Evolutionary conservation across 1,139 yeast genomes (phyloP).

Genomic region (Debaryomyces subglobosus): DNA sequence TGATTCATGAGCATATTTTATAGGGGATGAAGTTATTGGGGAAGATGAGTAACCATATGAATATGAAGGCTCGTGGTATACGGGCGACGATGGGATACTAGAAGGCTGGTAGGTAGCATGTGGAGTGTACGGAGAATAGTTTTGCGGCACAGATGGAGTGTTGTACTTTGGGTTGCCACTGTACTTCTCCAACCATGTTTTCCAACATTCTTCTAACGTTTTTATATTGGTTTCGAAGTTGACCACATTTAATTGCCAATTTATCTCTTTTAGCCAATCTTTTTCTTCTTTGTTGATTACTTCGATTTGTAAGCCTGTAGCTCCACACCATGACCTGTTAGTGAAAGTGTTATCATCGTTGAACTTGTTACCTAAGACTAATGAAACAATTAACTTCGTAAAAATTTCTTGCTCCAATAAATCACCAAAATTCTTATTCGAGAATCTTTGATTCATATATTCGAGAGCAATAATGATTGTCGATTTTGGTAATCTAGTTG

Average conservation of each 20-base stretch:
- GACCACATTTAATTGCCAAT: conserved; percentile 54
- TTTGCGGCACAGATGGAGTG: conserved; percentile 9
- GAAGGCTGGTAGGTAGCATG: conserved; percentile 9
- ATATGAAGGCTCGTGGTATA: conserved; percentile 17
- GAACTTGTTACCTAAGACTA: conserved; percentile 88
- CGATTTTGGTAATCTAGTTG: conserved; percentile 86
- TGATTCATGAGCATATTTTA: conserved; percentile 25
- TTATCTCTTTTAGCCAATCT: conserved; percentile 63
- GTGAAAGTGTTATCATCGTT: conserved; percentile 97
- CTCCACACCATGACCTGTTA: conserved; percentile 93
- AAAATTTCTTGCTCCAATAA: conserved; percentile 52
- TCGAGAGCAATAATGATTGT: conserved; percentile 80
- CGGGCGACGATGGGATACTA: conserved; percentile 31
- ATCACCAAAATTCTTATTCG: conserved; percentile 29
- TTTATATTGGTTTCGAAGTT: conserved; percentile 43
- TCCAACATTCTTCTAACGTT: conserved; percentile 52
- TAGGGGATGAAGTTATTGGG: conserved; percentile 28
- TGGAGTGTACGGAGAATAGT: conserved; percentile 8
- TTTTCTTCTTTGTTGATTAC: conserved; percentile 70
- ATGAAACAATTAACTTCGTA: conserved; percentile 65
- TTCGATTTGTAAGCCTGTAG: conserved; percentile 73
- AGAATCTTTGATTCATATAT: conserved; percentile 58
- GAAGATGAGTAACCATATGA: conserved; percentile 20
- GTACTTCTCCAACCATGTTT: conserved; percentile 47
- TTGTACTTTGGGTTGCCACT: conserved; percentile 5